A percentile compares a stretch with the other conserved stretches of the same genome.
These are phyloP conservation scores for Pinus taeda DNA, from an alignment of 75 land plant genomes.

Conservation along the genomic window DNA sequence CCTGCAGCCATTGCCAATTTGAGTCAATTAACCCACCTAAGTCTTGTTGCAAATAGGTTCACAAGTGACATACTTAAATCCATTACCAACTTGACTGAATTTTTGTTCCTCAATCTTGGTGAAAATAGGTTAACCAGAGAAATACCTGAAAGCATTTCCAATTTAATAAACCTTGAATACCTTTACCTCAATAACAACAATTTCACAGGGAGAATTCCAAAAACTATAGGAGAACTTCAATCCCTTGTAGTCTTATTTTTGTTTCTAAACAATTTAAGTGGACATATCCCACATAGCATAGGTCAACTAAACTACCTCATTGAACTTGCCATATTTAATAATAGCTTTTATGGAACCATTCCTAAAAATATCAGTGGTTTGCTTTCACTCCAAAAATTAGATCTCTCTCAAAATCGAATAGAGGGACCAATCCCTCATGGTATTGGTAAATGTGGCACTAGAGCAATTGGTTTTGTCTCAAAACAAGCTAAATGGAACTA, in stretches of 20 bases:
- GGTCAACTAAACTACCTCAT: conserved; percentile 6
- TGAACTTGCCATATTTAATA: conserved; percentile 11
- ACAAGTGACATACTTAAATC: no score
- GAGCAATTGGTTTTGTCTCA: conserved; percentile 2
- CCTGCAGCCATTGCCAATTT: no score
- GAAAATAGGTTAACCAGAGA: conserved; percentile 43
- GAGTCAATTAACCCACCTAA: no score
- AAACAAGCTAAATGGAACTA: conserved; percentile 14
- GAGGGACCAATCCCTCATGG: conserved; percentile 12
- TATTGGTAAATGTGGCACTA: conserved; percentile 8
- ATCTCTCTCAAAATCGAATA: conserved; percentile 17
- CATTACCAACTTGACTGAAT: no score
- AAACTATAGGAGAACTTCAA: no score
- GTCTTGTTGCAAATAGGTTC: no score
- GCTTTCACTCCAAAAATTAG: conserved; percentile 9
- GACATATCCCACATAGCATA: conserved; percentile 34
- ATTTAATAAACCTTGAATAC: no score
- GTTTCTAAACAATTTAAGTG: conserved; percentile 47
- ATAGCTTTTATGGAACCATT: conserved; percentile 10
- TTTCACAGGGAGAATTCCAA: no score
- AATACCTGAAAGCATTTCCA: conserved; percentile 1
- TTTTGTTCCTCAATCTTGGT: not conserved
- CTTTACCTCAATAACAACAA: no score
- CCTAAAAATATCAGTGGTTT: conserved; percentile 10
- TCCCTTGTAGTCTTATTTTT: conserved; percentile 13